Percentiles rank a stretch among this genome's conserved stretches.
phyloP scores from a whole-genome alignment of 106 monocot genomes.

The Acorus calamus region DNA sequence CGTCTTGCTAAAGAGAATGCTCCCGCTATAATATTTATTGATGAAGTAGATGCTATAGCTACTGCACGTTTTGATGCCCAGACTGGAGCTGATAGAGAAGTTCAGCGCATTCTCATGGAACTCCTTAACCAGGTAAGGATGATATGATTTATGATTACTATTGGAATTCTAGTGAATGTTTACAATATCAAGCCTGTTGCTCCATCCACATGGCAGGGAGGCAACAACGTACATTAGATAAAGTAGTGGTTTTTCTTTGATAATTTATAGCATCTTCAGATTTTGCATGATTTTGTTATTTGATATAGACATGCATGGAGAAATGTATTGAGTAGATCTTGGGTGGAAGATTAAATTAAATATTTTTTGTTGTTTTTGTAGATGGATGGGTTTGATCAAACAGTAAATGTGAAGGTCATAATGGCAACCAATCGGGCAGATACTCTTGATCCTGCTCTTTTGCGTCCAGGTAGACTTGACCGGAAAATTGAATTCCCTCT shows the following conservation, averaged over 20 bases:
- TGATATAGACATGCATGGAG: too few species aligned
- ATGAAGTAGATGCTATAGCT: background rate
- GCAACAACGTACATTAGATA: too few species aligned
- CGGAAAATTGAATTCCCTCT: conserved; percentile 96
- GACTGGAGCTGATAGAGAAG: conserved; percentile 97
- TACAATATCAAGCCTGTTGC: too few species aligned
- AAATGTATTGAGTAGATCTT: too few species aligned
- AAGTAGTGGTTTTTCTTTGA: too few species aligned
- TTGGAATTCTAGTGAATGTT: too few species aligned
- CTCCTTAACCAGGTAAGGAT: conserved; percentile 77
- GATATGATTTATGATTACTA: background rate
- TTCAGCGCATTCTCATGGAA: conserved; percentile 97
- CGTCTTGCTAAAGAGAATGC: too few species aligned
- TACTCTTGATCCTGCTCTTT: conserved; percentile 88
- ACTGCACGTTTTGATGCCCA: conserved; percentile 95
- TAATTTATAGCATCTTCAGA: too few species aligned
- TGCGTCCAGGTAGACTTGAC: conserved; percentile 92
- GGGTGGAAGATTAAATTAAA: too few species aligned
- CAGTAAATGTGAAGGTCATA: conserved; percentile 97
- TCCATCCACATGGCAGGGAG: too few species aligned
- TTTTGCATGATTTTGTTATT: too few species aligned
- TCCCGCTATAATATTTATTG: too few species aligned
- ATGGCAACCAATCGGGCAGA: conserved; percentile 99
- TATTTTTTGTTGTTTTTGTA: conserved; percentile 17
- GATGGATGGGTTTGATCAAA: conserved; percentile 99